These are phyloP conservation scores for Zancudomyces culisetae DNA, from an alignment of 371 early-diverging fungal genomes.

Conservation along the genomic window DNA sequence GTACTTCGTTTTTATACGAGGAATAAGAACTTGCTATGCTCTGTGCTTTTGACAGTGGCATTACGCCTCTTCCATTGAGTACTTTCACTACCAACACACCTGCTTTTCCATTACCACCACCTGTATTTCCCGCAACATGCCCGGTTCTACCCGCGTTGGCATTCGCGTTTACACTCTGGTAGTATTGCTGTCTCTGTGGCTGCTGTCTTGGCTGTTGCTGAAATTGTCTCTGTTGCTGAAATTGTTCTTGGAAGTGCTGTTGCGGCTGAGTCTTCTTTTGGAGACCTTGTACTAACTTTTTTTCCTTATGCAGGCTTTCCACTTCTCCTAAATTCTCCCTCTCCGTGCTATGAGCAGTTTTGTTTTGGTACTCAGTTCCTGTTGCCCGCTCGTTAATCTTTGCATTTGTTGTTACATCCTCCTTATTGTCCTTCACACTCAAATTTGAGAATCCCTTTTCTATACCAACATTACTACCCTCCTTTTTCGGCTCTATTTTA, in stretches of 20 bases:
- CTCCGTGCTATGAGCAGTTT: not conserved
- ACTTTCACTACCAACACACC: not conserved
- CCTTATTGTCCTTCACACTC: not conserved
- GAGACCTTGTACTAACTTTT: not conserved
- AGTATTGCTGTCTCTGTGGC: conserved; percentile 4
- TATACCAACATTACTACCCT: not conserved
- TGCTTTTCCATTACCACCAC: not conserved
- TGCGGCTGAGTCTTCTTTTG: not conserved
- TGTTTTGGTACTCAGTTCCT: not conserved
- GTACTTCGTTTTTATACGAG: conserved; percentile 43
- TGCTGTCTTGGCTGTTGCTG: conserved; percentile 2
- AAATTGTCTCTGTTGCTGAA: conserved; percentile 4
- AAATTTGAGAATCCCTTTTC: not conserved
- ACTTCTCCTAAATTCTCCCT: not conserved
- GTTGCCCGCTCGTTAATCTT: not conserved
- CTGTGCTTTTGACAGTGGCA: conserved; percentile 32
- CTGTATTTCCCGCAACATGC: not conserved
- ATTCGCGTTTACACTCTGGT: too few relatives aligned
- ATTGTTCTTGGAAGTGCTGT: not conserved
- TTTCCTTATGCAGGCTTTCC: not conserved
- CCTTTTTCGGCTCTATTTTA: not conserved
- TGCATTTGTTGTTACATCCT: not conserved
- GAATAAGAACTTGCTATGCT: conserved; percentile 42
- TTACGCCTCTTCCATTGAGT: conserved; percentile 12
- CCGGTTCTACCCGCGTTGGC: too few relatives aligned